Percentiles rank a stretch among this genome's conserved stretches.
These are phyloP conservation scores for Phialocephala sp. DNA, from an alignment of 2,329 filamentous ascomycete species.

Conservation along the genomic window DNA sequence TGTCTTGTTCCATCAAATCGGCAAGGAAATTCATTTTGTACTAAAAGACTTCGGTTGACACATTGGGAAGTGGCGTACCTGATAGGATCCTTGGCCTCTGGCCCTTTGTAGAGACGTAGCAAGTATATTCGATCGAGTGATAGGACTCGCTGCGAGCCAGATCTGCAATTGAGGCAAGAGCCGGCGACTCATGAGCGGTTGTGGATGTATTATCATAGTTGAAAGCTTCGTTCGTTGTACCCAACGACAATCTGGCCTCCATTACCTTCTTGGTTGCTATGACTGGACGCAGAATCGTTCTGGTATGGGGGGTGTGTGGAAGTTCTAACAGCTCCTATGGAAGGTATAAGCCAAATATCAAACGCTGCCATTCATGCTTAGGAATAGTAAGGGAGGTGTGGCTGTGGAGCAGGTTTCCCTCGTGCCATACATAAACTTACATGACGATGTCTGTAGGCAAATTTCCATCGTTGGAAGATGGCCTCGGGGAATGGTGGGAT, in stretches of 20 bases:
- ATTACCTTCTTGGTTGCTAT: background rate
- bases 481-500: slow-evolving; percentile 52
- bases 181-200: slow-evolving; percentile 10
- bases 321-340: slow-evolving; percentile 47
- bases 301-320: slow-evolving; percentile 54
- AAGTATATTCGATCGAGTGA: slow-evolving; percentile 25
- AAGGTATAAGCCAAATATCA: background rate
- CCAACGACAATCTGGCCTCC: background rate
- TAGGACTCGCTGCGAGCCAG: too few relatives aligned
- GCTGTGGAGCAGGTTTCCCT: background rate
- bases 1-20: background rate
- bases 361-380: background rate
- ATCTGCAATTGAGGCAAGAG: slow-evolving; percentile 12
- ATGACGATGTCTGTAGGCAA: slow-evolving; percentile 52
- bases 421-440: slow-evolving; percentile 37
- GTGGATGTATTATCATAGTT: background rate
- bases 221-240: background rate
- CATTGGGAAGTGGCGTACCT: background rate
- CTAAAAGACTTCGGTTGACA: background rate
- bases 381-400: background rate
- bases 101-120: slow-evolving; percentile 25
- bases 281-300: slow-evolving; percentile 47
- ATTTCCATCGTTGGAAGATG: slow-evolving; percentile 53
- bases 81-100: slow-evolving; percentile 13
- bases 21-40: background rate